Conservation (phyloP, 805 yeast species). For the Wickerhamiella occidentalis region DNA sequence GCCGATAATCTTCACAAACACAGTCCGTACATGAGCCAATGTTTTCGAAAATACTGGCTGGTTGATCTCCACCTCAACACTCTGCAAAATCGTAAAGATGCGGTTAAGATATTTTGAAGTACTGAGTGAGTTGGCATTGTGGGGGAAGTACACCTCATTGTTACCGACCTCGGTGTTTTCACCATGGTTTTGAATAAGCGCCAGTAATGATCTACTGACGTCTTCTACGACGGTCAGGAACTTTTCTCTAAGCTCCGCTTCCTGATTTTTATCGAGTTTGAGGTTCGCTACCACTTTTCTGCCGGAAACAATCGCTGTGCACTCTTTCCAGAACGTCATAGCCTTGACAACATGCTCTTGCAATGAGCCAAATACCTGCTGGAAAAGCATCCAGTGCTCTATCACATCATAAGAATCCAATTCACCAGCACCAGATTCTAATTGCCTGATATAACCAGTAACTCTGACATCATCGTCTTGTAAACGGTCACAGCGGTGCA, state of each 20-base stretch:
- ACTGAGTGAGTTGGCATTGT: slow-evolving; percentile 50
- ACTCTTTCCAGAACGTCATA: slow-evolving; percentile 20
- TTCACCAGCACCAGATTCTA: not conserved
- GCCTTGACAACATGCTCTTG: slow-evolving; percentile 15
- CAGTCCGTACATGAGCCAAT: slow-evolving; percentile 28
- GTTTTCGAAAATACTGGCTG: slow-evolving; percentile 7
- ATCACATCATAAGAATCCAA: slow-evolving; percentile 12
- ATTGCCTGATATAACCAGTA: slow-evolving; percentile 10
- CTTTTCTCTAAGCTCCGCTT: slow-evolving; percentile 3
- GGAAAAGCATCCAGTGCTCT: slow-evolving; percentile 18
- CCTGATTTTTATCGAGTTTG: slow-evolving; percentile 9
- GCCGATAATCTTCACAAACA: slow-evolving; percentile 38
- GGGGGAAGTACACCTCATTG: slow-evolving; percentile 49
- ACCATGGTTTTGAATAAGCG: slow-evolving; percentile 10
- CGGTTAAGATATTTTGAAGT: slow-evolving; percentile 41
- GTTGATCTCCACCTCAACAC: slow-evolving; percentile 33
- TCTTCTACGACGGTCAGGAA: not conserved
- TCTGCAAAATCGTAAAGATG: slow-evolving; percentile 35
- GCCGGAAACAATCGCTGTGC: slow-evolving; percentile 14
- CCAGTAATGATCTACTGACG: slow-evolving; percentile 9
- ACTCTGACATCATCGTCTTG: slow-evolving; percentile 14
- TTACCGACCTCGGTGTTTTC: not conserved
- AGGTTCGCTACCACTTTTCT: slow-evolving; percentile 8
- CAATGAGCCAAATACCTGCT: slow-evolving; percentile 13
- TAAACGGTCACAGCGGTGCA: slow-evolving; percentile 1